Evolutionary conservation across 441 rosid genomes (phyloP).

Genomic region (Pelargonium exstipulatum): DNA sequence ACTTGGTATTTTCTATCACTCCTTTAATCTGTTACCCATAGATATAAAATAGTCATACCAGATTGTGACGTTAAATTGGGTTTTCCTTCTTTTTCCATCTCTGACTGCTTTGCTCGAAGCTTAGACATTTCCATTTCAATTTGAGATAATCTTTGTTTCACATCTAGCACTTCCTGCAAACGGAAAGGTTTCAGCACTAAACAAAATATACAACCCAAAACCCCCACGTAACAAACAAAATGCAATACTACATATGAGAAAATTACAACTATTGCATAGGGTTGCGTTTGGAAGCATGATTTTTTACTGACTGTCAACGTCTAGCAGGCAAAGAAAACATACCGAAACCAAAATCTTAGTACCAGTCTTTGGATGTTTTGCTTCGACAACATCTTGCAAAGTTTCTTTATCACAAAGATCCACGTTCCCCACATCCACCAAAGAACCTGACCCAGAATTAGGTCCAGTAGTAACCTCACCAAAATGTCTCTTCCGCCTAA

Average conservation of each 20-base stretch:
- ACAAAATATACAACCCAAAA: constrained; percentile 6
- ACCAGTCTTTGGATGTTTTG: constrained; percentile 19
- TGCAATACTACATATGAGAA: not conserved
- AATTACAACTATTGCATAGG: constrained; percentile 1
- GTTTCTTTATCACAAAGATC: constrained; percentile 17
- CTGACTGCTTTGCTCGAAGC: constrained; percentile 24
- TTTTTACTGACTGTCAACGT: constrained; percentile 6
- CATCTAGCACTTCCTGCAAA: constrained; percentile 27
- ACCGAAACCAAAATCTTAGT: constrained; percentile 22
- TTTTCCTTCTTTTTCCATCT: constrained; percentile 26
- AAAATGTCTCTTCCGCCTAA: constrained; percentile 30
- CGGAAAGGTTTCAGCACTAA: constrained; percentile 10
- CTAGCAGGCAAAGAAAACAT: constrained; percentile 14
- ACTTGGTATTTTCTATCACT: not conserved
- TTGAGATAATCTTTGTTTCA: constrained; percentile 35
- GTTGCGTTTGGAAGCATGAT: not conserved
- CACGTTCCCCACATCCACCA: constrained; percentile 15
- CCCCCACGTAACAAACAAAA: constrained; percentile 1
- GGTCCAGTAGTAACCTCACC: constrained; percentile 18
- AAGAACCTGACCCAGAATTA: constrained; percentile 18
- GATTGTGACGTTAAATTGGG: constrained; percentile 16
- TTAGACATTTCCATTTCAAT: constrained; percentile 28
- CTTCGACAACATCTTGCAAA: constrained; percentile 23
- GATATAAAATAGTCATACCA: constrained; percentile 20
- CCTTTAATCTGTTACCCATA: not conserved